Conservation (phyloP, 2,329 filamentous ascomycete species). For the Epichloe elymi region DNA sequence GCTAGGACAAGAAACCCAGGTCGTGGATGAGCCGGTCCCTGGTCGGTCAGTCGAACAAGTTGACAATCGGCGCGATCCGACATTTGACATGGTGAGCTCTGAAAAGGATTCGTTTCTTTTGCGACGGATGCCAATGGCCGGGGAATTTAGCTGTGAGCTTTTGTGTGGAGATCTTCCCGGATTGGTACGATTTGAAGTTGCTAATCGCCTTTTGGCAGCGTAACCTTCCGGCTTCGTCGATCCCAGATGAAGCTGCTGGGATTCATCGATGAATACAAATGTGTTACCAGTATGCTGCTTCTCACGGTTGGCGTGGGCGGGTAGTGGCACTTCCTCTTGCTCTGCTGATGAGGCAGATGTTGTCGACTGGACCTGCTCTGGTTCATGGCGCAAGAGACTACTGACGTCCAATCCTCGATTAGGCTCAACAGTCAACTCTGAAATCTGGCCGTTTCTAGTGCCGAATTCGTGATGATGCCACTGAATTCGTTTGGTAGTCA, state of each 20-base stretch:
- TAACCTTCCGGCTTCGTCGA: background rate
- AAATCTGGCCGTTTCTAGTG: background rate
- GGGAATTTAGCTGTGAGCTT: background rate
- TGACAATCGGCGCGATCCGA: background rate
- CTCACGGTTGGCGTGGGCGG: background rate
- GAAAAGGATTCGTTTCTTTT: background rate
- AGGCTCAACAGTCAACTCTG: background rate
- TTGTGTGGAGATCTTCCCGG: background rate
- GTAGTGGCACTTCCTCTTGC: background rate
- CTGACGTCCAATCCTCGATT: background rate
- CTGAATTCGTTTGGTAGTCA: background rate
- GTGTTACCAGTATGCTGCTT: background rate
- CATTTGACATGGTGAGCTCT: background rate
- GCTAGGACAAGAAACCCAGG: background rate
- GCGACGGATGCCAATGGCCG: background rate
- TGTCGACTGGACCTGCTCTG: background rate
- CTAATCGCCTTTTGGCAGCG: background rate
- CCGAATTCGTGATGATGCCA: conserved; percentile 1
- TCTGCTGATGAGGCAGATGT: background rate
- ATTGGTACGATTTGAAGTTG: background rate
- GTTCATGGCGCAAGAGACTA: background rate
- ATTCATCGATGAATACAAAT: conserved; percentile 4
- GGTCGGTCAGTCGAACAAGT: background rate
- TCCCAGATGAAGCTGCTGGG: background rate
- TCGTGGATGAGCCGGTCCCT: background rate